Evolutionary conservation across 2,329 filamentous ascomycete genomes (phyloP).

Genomic region (Rugonectria rugulosa): DNA sequence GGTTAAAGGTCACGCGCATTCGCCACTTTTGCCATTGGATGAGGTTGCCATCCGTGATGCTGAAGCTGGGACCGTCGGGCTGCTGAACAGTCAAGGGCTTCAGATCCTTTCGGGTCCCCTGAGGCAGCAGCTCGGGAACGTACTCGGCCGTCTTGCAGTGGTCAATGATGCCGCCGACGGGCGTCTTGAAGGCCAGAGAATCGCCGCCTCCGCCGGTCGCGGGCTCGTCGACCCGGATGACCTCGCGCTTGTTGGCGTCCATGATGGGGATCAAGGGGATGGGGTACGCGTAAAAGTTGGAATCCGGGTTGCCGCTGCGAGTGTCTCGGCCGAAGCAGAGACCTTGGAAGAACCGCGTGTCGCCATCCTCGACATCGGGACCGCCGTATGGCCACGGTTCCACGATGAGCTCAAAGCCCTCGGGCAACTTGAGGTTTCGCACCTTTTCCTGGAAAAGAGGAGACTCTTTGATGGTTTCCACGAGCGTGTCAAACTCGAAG

Average conservation of each 20-base stretch:
- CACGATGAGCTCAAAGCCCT: constrained; percentile 41
- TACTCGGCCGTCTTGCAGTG: constrained; percentile 48
- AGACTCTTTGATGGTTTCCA: constrained; percentile 40
- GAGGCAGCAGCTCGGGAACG: constrained; percentile 50
- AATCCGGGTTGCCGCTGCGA: constrained; percentile 50
- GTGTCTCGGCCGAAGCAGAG: constrained; percentile 44
- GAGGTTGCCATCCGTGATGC: constrained; percentile 52
- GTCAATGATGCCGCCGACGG: constrained; percentile 34
- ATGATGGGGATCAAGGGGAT: constrained; percentile 57
- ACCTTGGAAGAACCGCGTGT: constrained; percentile 43
- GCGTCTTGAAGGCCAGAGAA: constrained; percentile 27
- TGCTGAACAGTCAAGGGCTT: constrained; percentile 64
- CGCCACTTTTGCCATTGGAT: constrained; percentile 71
- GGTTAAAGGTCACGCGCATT: constrained; percentile 74
- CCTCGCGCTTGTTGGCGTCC: constrained; percentile 39
- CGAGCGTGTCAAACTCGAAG: constrained; percentile 47
- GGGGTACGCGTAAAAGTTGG: constrained; percentile 65
- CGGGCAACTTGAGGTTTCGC: constrained; percentile 36
- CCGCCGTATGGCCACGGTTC: constrained; percentile 47
- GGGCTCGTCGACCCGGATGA: constrained; percentile 45
- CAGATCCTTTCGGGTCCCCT: constrained; percentile 55
- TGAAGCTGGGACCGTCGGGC: constrained; percentile 48
- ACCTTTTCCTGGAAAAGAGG: constrained; percentile 43
- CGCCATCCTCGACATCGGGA: constrained; percentile 40
- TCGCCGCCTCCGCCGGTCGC: constrained; percentile 45